phyloP scores from a whole-genome alignment of 2,329 filamentous ascomycete genomes.

The Epichloe typhina region DNA sequence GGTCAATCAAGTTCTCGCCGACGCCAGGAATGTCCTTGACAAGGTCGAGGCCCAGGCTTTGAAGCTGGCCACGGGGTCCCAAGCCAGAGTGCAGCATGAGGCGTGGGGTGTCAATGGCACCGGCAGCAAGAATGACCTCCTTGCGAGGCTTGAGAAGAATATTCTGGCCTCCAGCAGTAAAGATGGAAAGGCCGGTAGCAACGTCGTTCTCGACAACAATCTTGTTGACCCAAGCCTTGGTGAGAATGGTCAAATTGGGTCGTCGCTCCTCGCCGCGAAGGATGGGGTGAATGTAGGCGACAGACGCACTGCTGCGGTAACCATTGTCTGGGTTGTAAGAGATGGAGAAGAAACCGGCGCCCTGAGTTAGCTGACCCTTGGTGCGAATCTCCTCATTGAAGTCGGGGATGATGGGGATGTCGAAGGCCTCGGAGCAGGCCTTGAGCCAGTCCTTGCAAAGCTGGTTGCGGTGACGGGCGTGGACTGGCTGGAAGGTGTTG shows the following conservation, averaged over 20 bases:
- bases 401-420: slow-evolving; percentile 70
- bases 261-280: slow-evolving; percentile 70
- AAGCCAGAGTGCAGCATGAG: slow-evolving; percentile 45
- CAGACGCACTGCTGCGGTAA: slow-evolving; percentile 70
- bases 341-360: slow-evolving; percentile 82
- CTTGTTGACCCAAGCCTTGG: slow-evolving; percentile 76
- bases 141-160: slow-evolving; percentile 49
- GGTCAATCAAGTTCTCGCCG: slow-evolving; percentile 48
- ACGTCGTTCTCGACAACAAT: slow-evolving; percentile 57
- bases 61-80: slow-evolving; percentile 40
- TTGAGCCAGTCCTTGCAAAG: slow-evolving; percentile 83
- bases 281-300: slow-evolving; percentile 88
- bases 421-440: slow-evolving; percentile 63
- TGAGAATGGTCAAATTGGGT: slow-evolving; percentile 74
- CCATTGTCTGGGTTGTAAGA: slow-evolving; percentile 86
- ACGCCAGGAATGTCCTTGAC: slow-evolving; percentile 45
- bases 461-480: slow-evolving; percentile 75
- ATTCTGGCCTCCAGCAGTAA: slow-evolving; percentile 37
- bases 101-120: slow-evolving; percentile 69
- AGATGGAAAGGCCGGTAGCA: slow-evolving; percentile 62
- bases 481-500: slow-evolving; percentile 83
- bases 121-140: slow-evolving; percentile 70
- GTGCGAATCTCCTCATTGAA: slow-evolving; percentile 75
- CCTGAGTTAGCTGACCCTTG: slow-evolving; percentile 58
- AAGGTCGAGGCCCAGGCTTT: slow-evolving; percentile 39